Evolutionary conservation across 345 rosid species (phyloP), one percentile per base, ranked within the genome.

Genomic region (Eucalyptus regnans): DNA sequence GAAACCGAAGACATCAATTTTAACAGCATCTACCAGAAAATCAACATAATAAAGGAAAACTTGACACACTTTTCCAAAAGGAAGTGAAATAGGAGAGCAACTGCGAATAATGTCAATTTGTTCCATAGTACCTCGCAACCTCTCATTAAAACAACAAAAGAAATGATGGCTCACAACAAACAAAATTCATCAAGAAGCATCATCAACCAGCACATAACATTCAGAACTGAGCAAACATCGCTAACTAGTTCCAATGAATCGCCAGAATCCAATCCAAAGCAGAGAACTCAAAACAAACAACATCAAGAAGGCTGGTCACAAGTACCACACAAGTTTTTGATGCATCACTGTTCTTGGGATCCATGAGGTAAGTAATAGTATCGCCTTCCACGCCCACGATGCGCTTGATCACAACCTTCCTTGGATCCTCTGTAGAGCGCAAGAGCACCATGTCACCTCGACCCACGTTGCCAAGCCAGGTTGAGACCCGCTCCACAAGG

Each of bases 391-490:
- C 37, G 33, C 96, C 96, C 62, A 93, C 54, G 4, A 96, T 89
- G 50, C 98, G 95, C 92, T 96, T 96, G 7, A 90, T 90, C 25
- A 96, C 90, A 10, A 86, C 31, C 88, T 90, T 92, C 17, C 89
- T 88, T 33, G 99, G 98, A 50, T 89, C 60, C 86, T 91, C 93
- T 5, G 98, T 96, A 14, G 98, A 97, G 25, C 93, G 90, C 8
- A 95, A 71, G 56, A 96, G 89, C 43, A 97, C 95, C 48, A 97
- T 89, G 90, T 97, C 98, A 27, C 99, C 98, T 8, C 90, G 92
- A 50, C 49, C 90, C 89, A 92, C 95, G 64, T 93, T 96, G n/a
- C 93, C 92, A 3, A 89, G 44, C 85, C 90, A 86, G 62, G 79
- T 87, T 2, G 98, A 93, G 88, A 95, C 87, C 79, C 94, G 91